A percentile compares a stretch with the other conserved stretches of the same genome.
phyloP scores from a whole-genome alignment of 495 filamentous ascomycete species.

The Hypoxylon lienhwacheense region DNA sequence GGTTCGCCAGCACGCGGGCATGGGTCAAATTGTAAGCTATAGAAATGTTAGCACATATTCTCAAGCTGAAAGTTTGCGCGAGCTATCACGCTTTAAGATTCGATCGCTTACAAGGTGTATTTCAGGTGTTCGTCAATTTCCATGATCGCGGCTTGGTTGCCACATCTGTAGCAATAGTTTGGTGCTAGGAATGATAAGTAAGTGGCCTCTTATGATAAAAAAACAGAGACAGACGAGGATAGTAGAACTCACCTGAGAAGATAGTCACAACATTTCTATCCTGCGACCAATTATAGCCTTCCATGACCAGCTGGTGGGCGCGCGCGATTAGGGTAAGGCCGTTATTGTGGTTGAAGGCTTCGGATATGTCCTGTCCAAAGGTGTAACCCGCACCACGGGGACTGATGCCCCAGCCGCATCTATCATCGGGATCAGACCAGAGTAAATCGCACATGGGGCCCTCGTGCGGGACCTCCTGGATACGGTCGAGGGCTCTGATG shows the following conservation, averaged over 20 bases:
- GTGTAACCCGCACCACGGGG: constrained; percentile 97
- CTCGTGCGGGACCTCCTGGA: constrained; percentile 98
- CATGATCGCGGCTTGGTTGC: constrained; percentile 99
- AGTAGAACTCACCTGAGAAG: constrained; percentile 74
- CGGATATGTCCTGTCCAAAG: constrained; percentile 98
- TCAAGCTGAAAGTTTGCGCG: not conserved
- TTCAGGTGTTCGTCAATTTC: constrained; percentile 99
- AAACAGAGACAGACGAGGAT: not conserved
- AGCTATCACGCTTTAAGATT: not conserved
- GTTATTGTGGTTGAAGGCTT: constrained; percentile 99
- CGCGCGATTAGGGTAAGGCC: constrained; percentile 92
- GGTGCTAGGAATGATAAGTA: constrained; percentile 60
- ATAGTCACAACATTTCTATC: constrained; percentile 98
- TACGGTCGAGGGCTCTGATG: constrained; percentile 91
- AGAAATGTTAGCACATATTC: constrained; percentile 28
- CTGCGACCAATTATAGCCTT: constrained; percentile 98
- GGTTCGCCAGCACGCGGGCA: constrained; percentile 96
- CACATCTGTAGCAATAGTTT: constrained; percentile 97
- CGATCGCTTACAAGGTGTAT: constrained; percentile 92
- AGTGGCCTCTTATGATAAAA: not conserved
- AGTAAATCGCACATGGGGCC: constrained; percentile 98
- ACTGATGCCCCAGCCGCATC: constrained; percentile 98
- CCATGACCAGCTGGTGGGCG: constrained; percentile 97
- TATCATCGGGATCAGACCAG: constrained; percentile 97
- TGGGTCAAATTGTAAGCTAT: constrained; percentile 97